phyloP scores from a whole-genome alignment of 2,329 filamentous ascomycete genomes.

The Didymella sp. region DNA sequence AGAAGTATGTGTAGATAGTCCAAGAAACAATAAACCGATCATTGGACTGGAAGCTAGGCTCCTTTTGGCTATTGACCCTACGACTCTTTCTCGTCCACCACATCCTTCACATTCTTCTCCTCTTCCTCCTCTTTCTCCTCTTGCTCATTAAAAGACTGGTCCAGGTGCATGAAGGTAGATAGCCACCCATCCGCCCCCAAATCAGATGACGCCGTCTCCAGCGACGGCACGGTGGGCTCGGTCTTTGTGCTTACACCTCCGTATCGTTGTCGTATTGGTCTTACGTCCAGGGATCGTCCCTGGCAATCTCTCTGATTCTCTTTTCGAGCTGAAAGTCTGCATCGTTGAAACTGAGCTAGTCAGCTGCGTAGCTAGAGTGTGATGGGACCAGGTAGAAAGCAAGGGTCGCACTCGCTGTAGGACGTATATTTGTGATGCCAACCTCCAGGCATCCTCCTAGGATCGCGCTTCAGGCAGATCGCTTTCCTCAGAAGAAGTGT shows the following conservation, averaged over 20 bases:
- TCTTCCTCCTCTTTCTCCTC: too few relatives aligned
- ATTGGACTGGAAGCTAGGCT: background rate
- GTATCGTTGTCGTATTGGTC: background rate
- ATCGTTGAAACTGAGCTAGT: background rate
- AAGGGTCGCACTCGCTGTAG: background rate
- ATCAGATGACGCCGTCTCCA: conserved; percentile 10
- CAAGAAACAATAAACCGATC: background rate
- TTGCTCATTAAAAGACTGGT: background rate
- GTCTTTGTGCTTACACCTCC: background rate
- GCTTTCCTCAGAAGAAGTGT: background rate
- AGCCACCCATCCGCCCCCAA: background rate
- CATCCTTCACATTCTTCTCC: too few relatives aligned
- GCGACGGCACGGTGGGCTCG: too few relatives aligned
- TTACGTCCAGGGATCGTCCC: conserved; percentile 6
- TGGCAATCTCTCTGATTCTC: background rate
- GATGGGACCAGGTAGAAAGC: too few relatives aligned
- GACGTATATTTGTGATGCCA: background rate
- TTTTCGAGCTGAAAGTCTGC: background rate
- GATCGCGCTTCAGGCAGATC: background rate
- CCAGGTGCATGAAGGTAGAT: background rate
- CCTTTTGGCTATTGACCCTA: background rate
- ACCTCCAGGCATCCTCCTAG: background rate
- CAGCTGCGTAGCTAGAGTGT: background rate
- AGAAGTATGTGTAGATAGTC: conserved; percentile 10
- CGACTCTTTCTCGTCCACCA: too few relatives aligned